Base-by-base conservation (phyloP, 2,329 filamentous ascomycete genomes). In the Dactylellina sp. region DNA sequence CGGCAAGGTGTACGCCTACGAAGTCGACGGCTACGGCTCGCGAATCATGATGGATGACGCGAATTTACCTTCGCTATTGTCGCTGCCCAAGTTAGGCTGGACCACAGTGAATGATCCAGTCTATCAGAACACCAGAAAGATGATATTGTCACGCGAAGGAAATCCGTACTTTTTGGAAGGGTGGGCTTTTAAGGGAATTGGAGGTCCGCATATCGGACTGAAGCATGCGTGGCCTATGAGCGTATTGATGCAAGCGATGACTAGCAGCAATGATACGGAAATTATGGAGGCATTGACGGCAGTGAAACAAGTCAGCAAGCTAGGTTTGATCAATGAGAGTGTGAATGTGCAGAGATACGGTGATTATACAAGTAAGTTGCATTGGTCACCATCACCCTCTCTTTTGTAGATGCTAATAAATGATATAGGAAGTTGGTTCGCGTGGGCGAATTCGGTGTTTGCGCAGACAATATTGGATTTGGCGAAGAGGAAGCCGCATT, bases 361-460 rank as follows among this genome's bases (percentile, higher is more conserved):
- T 42, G 84, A 87, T 39, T 98, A 95, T 81, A 97, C 94, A 1
- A 85, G 93, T 86, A 78, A 82, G 86, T 82, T n/a, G 49, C 28
- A 9, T 22, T 1, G 40, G 18, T 7, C 47, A 16, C 12, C 6
- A n/a, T 20, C 14, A 2, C 61, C 18, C 16, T 2, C 12, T 53
- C 61, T 14, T 1, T 24, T 14, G 0, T 22, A 24, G 20, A 46
- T n/a, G 61, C 50, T 77, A 39, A 37, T 39, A 14, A 14, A 20
- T 28, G 60, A 11, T 55, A 44, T 71, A 87, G 85, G 88, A 76
- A 92, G 90, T 79, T 98, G 94, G 94, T 98, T 98, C 81, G 92
- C 94, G 1, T 98, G 93, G 95, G 95, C 95, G 9, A 99, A 99
- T 78, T 95, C 92, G 0, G 92, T 99, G 9, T 98, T 97, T 82